Evolutionary conservation across 306 rosid genomes (phyloP), one percentile per base, ranked within the genome.

Genomic region (Cucurbita maxima): DNA sequence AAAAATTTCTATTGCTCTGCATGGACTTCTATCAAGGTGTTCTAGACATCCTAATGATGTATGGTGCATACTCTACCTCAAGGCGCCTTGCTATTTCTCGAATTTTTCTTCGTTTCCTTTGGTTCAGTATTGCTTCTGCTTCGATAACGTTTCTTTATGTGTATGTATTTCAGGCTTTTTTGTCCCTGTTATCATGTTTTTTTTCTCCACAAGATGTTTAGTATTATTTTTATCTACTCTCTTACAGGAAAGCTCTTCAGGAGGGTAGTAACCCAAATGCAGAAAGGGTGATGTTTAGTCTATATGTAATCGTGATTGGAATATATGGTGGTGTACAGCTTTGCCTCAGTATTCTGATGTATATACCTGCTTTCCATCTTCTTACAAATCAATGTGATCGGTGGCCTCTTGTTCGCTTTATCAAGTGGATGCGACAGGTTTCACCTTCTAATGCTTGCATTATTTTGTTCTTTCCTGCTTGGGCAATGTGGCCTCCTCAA

Each of bases 351-450:
- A 79, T 85, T 64, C 83, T 93, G 78, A 87, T 93, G 98, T 88
- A 96, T 69, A 87, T 93, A 78, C 98, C 98, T 56, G 88, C 92
- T 37, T 90, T 91, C 80, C 98, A 87, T 80, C 84, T 8, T 51
- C 61, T 90, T 77, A 86, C 96, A 30, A 88, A 88, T 85, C 90
- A 86, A 71, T 90, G 97, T 68, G 98, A 93, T 80, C 90, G 85
- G n/a, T 93, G 87, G 90, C 74, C 98, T 76, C 64, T 93, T 52
- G 76, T 93, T 58, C 89, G 92, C 71, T 87, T 93, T 87, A 83
- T 87, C 74, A 93, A 88, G 82, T 93, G 98, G 98, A 81, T 90
- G 94, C 97, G 96, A 72, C 97, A 93, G 98, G 98, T 93, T 81
- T 36, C 66, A 15, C 76, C 76, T 63, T 73, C 56, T 58, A 10